Conservation (phyloP, 148 eudicot genomes). For the Camellia japonica region DNA sequence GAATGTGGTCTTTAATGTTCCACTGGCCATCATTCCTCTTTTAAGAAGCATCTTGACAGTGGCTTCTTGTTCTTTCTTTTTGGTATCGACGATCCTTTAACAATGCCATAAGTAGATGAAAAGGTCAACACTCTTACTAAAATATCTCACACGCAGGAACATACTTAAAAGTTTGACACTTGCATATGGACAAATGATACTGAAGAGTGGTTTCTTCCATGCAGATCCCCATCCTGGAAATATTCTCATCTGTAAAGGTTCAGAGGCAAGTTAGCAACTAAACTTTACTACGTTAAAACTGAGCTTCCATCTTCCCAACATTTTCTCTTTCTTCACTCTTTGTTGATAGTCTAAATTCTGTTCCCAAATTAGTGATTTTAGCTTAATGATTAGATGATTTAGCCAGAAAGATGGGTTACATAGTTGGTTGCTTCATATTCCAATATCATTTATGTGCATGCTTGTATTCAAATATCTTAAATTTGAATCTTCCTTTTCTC, state of each 20-base stretch:
- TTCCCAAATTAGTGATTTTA: background rate
- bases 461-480: background rate
- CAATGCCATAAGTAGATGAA: background rate
- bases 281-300: conserved; percentile 1
- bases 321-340: background rate
- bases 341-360: background rate
- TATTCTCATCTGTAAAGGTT: conserved; percentile 83
- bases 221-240: conserved; percentile 29
- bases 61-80: background rate
- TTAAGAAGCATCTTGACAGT: background rate
- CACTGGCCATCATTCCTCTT: background rate
- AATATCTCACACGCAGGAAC: conserved; percentile 56
- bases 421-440: conserved; percentile 1
- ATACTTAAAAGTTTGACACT: conserved; percentile 81
- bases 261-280: conserved; percentile 57
- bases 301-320: background rate
- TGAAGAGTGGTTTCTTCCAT: too few relatives aligned
- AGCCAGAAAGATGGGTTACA: background rate
- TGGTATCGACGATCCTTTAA: background rate
- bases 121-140: background rate
- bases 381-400: background rate
- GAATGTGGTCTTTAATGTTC: background rate
- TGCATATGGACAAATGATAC: conserved; percentile 48
- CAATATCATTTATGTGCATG: background rate
- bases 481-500: background rate